These are phyloP conservation scores for Xylaria digitata DNA, from an alignment of 2,329 filamentous ascomycete species.

Conservation along the genomic window DNA sequence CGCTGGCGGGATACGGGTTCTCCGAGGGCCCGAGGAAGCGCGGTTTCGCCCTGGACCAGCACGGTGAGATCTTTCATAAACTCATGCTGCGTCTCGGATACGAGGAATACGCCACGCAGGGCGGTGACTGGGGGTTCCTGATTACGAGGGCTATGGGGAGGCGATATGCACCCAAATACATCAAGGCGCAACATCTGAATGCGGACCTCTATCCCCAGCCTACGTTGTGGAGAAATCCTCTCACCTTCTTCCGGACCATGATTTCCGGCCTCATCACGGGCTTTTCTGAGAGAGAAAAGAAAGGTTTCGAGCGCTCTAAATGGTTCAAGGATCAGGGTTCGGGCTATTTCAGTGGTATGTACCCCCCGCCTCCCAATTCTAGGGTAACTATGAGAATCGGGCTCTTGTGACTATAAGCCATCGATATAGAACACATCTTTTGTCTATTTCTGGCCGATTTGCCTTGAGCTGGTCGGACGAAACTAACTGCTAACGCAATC, in stretches of 20 bases:
- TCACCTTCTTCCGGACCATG: constrained; percentile 24
- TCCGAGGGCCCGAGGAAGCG: constrained; percentile 53
- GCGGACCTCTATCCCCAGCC: constrained; percentile 28
- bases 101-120: constrained; percentile 66
- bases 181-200: constrained; percentile 41
- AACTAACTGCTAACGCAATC: constrained; percentile 1
- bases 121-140: constrained; percentile 75
- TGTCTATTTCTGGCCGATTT: no score
- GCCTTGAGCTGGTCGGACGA: background rate
- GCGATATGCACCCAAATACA: constrained; percentile 33
- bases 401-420: background rate
- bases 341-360: constrained; percentile 34
- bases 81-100: constrained; percentile 72
- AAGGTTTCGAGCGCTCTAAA: constrained; percentile 57
- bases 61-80: constrained; percentile 68
- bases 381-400: background rate
- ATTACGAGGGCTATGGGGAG: constrained; percentile 63
- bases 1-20: constrained; percentile 60
- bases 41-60: constrained; percentile 68
- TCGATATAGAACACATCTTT: background rate
- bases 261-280: constrained; percentile 28
- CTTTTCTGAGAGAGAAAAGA: constrained; percentile 54
- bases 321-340: constrained; percentile 36
- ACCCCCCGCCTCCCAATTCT: background rate
- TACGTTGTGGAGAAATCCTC: constrained; percentile 21